Evolutionary conservation across 2,329 filamentous ascomycete genomes (phyloP).

Genomic region (Aspergillus aculeatus): DNA sequence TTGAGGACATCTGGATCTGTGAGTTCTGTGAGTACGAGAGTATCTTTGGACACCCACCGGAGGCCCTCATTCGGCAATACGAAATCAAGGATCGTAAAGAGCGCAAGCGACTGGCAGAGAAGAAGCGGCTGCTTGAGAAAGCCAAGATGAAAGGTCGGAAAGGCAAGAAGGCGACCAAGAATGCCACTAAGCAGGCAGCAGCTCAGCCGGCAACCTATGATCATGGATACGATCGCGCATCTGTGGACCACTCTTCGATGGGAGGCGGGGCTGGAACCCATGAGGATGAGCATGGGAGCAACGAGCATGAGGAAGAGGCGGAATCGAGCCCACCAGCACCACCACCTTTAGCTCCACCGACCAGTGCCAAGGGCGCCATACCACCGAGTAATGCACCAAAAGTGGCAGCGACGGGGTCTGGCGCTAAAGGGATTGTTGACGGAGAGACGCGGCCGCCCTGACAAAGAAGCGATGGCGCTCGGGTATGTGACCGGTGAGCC

Average conservation of each 20-base stretch:
- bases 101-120: conserved; percentile 81
- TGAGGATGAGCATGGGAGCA: conserved; percentile 51
- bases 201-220: conserved; percentile 37
- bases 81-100: conserved; percentile 90
- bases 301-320: conserved; percentile 54
- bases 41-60: conserved; percentile 86
- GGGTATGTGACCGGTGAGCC: neutral
- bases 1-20: conserved; percentile 87
- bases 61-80: conserved; percentile 83
- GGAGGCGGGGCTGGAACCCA: conserved; percentile 42
- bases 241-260: conserved; percentile 39
- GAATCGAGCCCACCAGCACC: conserved; percentile 38
- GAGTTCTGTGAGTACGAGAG: conserved; percentile 97
- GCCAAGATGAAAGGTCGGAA: conserved; percentile 92
- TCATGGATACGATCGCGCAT: conserved; percentile 42
- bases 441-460: conserved; percentile 34
- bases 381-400: conserved; percentile 56
- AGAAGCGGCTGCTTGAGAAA: conserved; percentile 80
- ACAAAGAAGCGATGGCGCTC: conserved; percentile 14
- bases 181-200: conserved; percentile 50
- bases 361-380: conserved; percentile 67
- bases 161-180: conserved; percentile 77
- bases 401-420: conserved; percentile 14
- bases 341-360: conserved; percentile 47
- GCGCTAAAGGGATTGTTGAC: conserved; percentile 27